A percentile compares a stretch with the other conserved stretches of the same genome.
These are phyloP conservation scores for Arthonia radiata DNA, from an alignment of 495 filamentous ascomycete genomes.

Conservation along the genomic window DNA sequence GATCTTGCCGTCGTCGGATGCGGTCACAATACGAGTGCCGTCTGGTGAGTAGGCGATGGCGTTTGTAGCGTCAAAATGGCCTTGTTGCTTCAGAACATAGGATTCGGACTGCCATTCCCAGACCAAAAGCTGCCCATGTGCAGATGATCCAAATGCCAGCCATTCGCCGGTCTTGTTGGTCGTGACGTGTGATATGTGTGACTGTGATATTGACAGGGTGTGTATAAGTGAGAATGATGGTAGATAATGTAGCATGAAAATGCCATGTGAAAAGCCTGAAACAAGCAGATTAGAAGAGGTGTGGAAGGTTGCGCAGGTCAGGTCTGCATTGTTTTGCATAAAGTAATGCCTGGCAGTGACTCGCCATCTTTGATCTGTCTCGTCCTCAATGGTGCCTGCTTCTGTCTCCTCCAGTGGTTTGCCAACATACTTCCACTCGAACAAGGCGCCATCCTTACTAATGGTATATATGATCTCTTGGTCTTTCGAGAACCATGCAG, in stretches of 20 bases:
- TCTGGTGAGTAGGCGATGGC: slow-evolving; percentile 79
- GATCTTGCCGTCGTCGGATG: slow-evolving; percentile 88
- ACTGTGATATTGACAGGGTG: slow-evolving; percentile 69
- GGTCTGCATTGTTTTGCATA: slow-evolving; percentile 65
- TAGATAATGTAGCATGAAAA: slow-evolving; percentile 84
- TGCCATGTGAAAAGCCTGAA: slow-evolving; percentile 78
- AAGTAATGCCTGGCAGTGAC: slow-evolving; percentile 77
- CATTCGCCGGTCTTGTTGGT: slow-evolving; percentile 88
- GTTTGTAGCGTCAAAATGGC: slow-evolving; percentile 94
- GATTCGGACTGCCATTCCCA: slow-evolving; percentile 99
- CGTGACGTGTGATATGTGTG: slow-evolving; percentile 78
- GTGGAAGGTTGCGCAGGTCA: slow-evolving; percentile 75
- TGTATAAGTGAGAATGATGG: slow-evolving; percentile 95
- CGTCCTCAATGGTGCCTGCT: background rate
- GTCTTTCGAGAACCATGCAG: slow-evolving; percentile 77
- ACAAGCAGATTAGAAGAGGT: slow-evolving; percentile 67
- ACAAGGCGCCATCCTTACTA: slow-evolving; percentile 42
- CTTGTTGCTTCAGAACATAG: slow-evolving; percentile 96
- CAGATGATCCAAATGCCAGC: slow-evolving; percentile 94
- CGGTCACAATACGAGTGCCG: slow-evolving; percentile 73
- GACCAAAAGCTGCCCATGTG: slow-evolving; percentile 76
- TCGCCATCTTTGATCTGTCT: slow-evolving; percentile 35
- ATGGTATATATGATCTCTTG: slow-evolving; percentile 40
- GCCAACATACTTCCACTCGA: slow-evolving; percentile 31
- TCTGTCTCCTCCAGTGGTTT: background rate